Evolutionary conservation across 805 yeast genomes (phyloP).

Genomic region (Starmerella kuoi): DNA sequence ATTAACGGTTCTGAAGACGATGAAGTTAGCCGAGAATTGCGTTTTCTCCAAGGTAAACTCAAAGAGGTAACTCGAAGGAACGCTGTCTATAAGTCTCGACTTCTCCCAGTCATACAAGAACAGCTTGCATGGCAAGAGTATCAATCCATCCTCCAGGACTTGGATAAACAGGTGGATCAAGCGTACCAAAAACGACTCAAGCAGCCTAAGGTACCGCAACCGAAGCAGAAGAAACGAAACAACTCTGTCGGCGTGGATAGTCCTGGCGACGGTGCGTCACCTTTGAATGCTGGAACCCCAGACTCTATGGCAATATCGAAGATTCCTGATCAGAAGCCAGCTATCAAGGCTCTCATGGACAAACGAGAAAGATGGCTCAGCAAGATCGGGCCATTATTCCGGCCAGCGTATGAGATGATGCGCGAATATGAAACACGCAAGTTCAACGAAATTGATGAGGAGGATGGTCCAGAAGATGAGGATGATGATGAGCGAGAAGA

Average conservation of each 20-base stretch:
- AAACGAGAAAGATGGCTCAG: slow-evolving; percentile 81
- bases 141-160: slow-evolving; percentile 74
- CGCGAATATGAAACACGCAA: slow-evolving; percentile 56
- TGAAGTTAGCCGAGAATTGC: slow-evolving; percentile 75
- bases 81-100: slow-evolving; percentile 48
- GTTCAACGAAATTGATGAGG: slow-evolving; percentile 39
- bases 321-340: slow-evolving; percentile 59
- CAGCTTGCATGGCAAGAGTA: slow-evolving; percentile 94
- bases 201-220: slow-evolving; percentile 40
- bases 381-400: slow-evolving; percentile 78
- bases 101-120: slow-evolving; percentile 67
- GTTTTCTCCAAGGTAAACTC: slow-evolving; percentile 59
- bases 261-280: slow-evolving; percentile 3
- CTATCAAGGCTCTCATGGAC: slow-evolving; percentile 66
- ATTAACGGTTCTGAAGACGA: slow-evolving; percentile 76
- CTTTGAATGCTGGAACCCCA: slow-evolving; percentile 2
- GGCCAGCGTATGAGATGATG: slow-evolving; percentile 54
- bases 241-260: slow-evolving; percentile 9
- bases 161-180: slow-evolving; percentile 94
- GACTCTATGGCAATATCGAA: slow-evolving; percentile 3
- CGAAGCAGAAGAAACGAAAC: slow-evolving; percentile 39
- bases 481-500: slow-evolving; percentile 14
- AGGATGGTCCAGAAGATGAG: slow-evolving; percentile 30
- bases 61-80: slow-evolving; percentile 50
- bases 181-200: slow-evolving; percentile 74